Percentiles rank a stretch among this genome's conserved stretches.
These are phyloP conservation scores for Mesotaenium endlicherianum DNA, from an alignment of 139 green algal species.

Conservation along the genomic window DNA sequence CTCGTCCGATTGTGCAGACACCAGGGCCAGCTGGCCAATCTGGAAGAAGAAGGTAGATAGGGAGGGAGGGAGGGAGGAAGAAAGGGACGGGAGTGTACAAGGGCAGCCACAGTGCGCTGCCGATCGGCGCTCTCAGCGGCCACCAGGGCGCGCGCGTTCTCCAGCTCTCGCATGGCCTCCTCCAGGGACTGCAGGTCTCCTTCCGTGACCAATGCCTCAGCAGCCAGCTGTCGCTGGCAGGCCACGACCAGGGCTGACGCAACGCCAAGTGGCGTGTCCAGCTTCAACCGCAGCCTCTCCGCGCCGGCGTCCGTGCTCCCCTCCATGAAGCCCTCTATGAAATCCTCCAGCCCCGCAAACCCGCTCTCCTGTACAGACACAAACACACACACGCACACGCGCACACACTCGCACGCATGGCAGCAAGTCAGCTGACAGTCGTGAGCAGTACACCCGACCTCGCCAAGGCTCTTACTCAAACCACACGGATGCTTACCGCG, in stretches of 20 bases:
- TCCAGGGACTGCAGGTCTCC: slow-evolving; percentile 63
- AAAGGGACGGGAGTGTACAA: neutral
- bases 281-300: slow-evolving; percentile 88
- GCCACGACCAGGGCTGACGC: slow-evolving; percentile 77
- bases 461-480: too few species aligned
- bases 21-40: too few species aligned
- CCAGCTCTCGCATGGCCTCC: too few species aligned
- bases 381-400: too few species aligned
- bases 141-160: slow-evolving; percentile 54
- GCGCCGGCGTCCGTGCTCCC: slow-evolving; percentile 49
- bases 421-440: too few species aligned
- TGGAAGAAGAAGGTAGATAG: too few species aligned
- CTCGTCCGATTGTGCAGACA: too few species aligned
- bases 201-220: slow-evolving; percentile 48
- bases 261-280: slow-evolving; percentile 88
- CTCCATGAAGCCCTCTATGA: slow-evolving; percentile 78
- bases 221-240: slow-evolving; percentile 60
- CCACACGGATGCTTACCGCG: too few species aligned
- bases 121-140: neutral
- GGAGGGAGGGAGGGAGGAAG: neutral
- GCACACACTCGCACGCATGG: too few species aligned
- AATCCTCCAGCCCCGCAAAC: slow-evolving; percentile 51
- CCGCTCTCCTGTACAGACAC: slow-evolving; percentile 25
- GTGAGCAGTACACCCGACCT: too few species aligned
- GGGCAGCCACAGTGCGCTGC: neutral